phyloP scores from a whole-genome alignment of 345 rosid species.

The Hirschfeldia incana region DNA sequence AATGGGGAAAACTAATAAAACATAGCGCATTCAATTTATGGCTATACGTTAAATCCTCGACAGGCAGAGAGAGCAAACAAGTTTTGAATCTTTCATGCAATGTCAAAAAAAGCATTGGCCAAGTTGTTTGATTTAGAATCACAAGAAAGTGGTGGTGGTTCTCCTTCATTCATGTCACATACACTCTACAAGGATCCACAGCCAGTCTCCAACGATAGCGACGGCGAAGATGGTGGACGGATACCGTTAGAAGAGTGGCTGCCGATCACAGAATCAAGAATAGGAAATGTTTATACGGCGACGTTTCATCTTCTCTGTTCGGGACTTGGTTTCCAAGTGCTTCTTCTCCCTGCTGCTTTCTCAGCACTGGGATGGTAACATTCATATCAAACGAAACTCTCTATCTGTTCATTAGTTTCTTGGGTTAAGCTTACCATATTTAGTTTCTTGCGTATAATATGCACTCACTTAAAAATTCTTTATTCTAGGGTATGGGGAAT shows the following conservation, averaged over 20 bases:
- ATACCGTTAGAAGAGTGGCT: not conserved
- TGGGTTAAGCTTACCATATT: too few species aligned
- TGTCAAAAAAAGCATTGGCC: not conserved
- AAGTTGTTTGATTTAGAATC: not conserved
- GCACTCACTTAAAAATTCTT: not conserved
- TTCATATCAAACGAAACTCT: not conserved
- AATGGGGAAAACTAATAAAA: too few species aligned
- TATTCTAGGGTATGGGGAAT: conserved; percentile 69
- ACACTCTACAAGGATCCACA: not conserved
- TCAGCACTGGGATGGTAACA: not conserved
- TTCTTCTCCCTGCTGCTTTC: not conserved
- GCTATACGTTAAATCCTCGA: not conserved
- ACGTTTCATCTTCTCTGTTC: not conserved
- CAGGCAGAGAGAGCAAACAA: not conserved
- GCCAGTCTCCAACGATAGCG: not conserved
- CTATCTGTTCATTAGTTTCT: not conserved
- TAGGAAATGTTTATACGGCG: not conserved
- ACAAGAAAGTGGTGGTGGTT: not conserved
- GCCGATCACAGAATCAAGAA: not conserved
- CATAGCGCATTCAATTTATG: too few species aligned
- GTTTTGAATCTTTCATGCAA: not conserved
- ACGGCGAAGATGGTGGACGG: not conserved
- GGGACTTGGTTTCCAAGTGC: not conserved
- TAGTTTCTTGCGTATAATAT: too few species aligned
- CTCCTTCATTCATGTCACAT: not conserved